These are phyloP conservation scores for Dothiorella sarmentorum DNA, from an alignment of 2,329 filamentous ascomycete species.

Conservation along the genomic window DNA sequence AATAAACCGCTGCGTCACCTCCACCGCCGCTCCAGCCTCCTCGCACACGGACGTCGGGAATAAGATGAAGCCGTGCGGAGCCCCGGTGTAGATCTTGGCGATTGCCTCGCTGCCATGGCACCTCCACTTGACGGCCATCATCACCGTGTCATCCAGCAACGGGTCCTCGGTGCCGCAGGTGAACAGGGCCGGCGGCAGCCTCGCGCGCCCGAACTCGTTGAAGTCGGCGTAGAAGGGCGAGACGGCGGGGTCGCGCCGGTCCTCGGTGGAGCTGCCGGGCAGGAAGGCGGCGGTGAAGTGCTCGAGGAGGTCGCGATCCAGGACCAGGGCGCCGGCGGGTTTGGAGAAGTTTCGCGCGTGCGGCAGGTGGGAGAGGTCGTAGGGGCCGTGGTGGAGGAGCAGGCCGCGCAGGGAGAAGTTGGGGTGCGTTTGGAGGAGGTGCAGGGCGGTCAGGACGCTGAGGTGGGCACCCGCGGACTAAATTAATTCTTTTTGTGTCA, in stretches of 20 bases:
- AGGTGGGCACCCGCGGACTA: conserved; percentile 53
- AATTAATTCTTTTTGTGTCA: no score
- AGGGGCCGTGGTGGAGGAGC: conserved; percentile 53
- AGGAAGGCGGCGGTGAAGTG: conserved; percentile 47
- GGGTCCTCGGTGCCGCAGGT: conserved; percentile 54
- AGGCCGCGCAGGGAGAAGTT: conserved; percentile 48
- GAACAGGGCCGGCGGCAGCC: conserved; percentile 54
- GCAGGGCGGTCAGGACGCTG: conserved; percentile 45
- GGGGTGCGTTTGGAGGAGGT: conserved; percentile 42
- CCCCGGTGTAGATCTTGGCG: conserved; percentile 54
- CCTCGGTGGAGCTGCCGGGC: conserved; percentile 39
- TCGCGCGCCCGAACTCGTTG: conserved; percentile 27
- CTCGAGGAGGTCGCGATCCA: conserved; percentile 46
- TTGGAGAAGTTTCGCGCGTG: conserved; percentile 36
- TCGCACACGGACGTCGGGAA: conserved; percentile 37
- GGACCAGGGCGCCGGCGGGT: conserved; percentile 35
- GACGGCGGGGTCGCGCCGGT: conserved; percentile 45
- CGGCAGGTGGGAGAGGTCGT: conserved; percentile 46
- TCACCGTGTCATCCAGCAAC: conserved; percentile 50
- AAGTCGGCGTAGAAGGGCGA: conserved; percentile 50
- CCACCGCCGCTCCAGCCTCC: conserved; percentile 37
- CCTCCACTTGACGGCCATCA: conserved; percentile 55
- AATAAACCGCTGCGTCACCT: conserved; percentile 41
- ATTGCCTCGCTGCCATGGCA: conserved; percentile 50
- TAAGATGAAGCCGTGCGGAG: conserved; percentile 51